Evolutionary conservation across 805 yeast species (phyloP), one percentile per base, ranked within the genome.

Genomic region (Barnettozyma vustinii): DNA sequence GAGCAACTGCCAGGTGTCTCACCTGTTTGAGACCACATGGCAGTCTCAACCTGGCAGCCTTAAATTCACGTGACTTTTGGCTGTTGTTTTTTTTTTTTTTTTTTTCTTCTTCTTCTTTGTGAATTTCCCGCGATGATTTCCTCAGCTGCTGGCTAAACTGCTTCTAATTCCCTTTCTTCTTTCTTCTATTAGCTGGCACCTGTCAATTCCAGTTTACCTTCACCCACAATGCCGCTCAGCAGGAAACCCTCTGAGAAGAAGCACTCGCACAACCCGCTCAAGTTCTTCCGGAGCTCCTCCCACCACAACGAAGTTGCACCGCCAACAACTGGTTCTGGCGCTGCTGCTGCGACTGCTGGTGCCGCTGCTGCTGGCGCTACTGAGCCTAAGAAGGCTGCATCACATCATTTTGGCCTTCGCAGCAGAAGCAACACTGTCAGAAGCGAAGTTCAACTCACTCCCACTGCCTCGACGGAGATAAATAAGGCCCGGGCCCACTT

Each of bases 261-360:
- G 26, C 50, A 42, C 40, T 27, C 45, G 3, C 47, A 44, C 42
- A 48, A 48, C 27, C 51, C 51, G 19, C 42, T 48, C 18, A 44
- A 48, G 40, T 40, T 48, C 21, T 44, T 48, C 18, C 40, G 51
- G 16, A 39, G 47, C 13, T 37, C 45, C 8, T 48, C 51, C 19
- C 51, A 48, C 33, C 48, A 48, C 27, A 26, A 13, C 16, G 16
- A 12, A 30, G 16, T 5, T n/a, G 33, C 12, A 4, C n/a, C 33
- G n/a, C 16, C 33, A 13, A 4, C 33, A 13, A 4, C 33, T 30
- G 33, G 33, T 12, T 30, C 33, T 30, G 33, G 33, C 16, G 33
- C n/a, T 30, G 16, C 16, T 30, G 27, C 42, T 21, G 27, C 42
- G 8, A 23, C 42, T 18, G 27, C 42, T 9, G 30, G 18, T 21